phyloP scores from a whole-genome alignment of 805 yeast species.

The Wickerhamomyces subpelliculosus region DNA sequence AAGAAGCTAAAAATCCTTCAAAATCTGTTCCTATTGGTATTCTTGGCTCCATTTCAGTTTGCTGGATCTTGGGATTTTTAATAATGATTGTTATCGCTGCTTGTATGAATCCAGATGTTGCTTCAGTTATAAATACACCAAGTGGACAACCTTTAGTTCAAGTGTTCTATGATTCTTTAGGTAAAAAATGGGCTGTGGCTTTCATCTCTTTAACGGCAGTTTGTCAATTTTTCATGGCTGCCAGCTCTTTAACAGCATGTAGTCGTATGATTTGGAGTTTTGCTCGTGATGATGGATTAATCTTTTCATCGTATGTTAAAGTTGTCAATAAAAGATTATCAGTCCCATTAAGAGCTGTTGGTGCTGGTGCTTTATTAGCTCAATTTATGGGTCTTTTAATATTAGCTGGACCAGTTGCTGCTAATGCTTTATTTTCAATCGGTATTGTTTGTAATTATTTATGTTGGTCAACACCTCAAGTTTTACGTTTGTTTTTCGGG shows the following conservation, averaged over 20 bases:
- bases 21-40: conserved; percentile 63
- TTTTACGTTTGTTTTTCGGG: conserved; percentile 36
- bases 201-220: conserved; percentile 50
- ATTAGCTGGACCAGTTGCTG: conserved; percentile 34
- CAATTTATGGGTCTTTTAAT: conserved; percentile 32
- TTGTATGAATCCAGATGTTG: conserved; percentile 41
- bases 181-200: conserved; percentile 58
- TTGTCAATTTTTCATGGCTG: conserved; percentile 63
- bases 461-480: conserved; percentile 35
- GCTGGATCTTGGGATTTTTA: conserved; percentile 53
- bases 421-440: conserved; percentile 37
- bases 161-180: conserved; percentile 54
- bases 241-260: conserved; percentile 50
- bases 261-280: conserved; percentile 71
- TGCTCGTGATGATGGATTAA: conserved; percentile 71
- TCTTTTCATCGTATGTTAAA: conserved; percentile 49
- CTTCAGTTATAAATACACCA: conserved; percentile 32
- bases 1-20: conserved; percentile 59
- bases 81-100: conserved; percentile 49
- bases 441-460: conserved; percentile 36
- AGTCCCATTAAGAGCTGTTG: conserved; percentile 61
- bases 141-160: conserved; percentile 64
- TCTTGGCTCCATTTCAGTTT: conserved; percentile 46
- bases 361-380: conserved; percentile 30
- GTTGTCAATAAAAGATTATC: conserved; percentile 46